A percentile compares a stretch with the other conserved stretches of the same genome.
These are phyloP conservation scores for Suhomyces vadensis DNA, from an alignment of 805 yeast species.

Conservation along the genomic window DNA sequence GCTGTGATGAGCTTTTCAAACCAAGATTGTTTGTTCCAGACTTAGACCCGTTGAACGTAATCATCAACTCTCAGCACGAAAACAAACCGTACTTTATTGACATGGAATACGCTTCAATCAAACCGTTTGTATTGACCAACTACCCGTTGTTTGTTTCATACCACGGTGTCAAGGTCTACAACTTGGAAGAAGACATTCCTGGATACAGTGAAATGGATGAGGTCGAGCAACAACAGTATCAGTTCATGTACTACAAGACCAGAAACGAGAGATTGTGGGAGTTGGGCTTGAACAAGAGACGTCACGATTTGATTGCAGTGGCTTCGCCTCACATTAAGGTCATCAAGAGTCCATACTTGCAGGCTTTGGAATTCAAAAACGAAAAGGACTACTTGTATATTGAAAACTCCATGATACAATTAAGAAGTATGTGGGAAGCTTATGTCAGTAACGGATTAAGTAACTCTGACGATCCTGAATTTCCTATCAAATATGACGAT, in stretches of 20 bases:
- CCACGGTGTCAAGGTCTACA: slow-evolving; percentile 84
- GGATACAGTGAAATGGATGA: slow-evolving; percentile 67
- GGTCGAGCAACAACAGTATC: slow-evolving; percentile 73
- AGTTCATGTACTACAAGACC: slow-evolving; percentile 84
- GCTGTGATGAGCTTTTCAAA: slow-evolving; percentile 58
- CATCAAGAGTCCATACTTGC: slow-evolving; percentile 62
- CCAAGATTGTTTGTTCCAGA: slow-evolving; percentile 83
- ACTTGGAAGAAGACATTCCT: slow-evolving; percentile 71
- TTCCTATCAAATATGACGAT: slow-evolving; percentile 63
- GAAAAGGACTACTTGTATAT: slow-evolving; percentile 63
- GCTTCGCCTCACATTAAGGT: slow-evolving; percentile 83
- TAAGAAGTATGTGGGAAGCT: slow-evolving; percentile 68
- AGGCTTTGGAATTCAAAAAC: slow-evolving; percentile 57
- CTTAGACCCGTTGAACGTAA: slow-evolving; percentile 85
- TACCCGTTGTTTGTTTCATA: slow-evolving; percentile 85
- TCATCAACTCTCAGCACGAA: slow-evolving; percentile 37
- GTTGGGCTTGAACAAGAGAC: slow-evolving; percentile 61
- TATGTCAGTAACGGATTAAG: slow-evolving; percentile 60
- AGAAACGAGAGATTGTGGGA: slow-evolving; percentile 93
- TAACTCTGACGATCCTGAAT: slow-evolving; percentile 38
- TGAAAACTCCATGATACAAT: slow-evolving; percentile 65
- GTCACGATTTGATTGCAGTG: slow-evolving; percentile 70
- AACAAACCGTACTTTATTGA: slow-evolving; percentile 61
- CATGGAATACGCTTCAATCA: slow-evolving; percentile 76
- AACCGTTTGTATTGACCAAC: slow-evolving; percentile 76